phyloP scores from a whole-genome alignment of 345 rosid species.

The Citrus hindsii region DNA sequence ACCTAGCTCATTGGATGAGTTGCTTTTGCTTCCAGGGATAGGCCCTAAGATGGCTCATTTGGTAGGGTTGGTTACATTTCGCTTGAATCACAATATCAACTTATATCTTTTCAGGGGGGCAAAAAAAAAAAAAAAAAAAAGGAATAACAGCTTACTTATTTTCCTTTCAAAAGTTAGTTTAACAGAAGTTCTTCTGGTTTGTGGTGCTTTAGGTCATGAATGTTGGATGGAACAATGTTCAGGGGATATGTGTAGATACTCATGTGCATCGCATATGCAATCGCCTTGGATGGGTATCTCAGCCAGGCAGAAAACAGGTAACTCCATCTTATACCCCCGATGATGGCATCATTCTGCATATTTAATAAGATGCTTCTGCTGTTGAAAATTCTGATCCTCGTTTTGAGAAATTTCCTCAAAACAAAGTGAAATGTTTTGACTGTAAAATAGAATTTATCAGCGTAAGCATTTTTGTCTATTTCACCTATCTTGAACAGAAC shows the following conservation, averaged over 20 bases:
- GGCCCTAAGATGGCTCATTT: slow-evolving; percentile 83
- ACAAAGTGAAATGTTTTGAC: not conserved
- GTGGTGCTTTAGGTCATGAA: slow-evolving; percentile 71
- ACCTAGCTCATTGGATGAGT: slow-evolving; percentile 80
- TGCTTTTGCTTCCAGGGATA: slow-evolving; percentile 88
- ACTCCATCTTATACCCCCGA: not conserved
- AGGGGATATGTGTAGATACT: slow-evolving; percentile 94
- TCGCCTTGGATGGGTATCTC: slow-evolving; percentile 92
- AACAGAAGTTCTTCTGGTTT: not conserved
- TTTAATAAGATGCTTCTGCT: not conserved
- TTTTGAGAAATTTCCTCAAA: not conserved
- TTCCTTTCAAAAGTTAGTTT: not conserved
- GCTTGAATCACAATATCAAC: not conserved
- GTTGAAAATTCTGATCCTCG: not conserved
- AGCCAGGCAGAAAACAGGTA: slow-evolving; percentile 65
- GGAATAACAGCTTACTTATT: no score
- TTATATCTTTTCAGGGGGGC: not conserved
- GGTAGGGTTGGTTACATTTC: slow-evolving; percentile 23
- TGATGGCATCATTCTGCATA: not conserved
- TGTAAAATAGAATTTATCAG: not conserved
- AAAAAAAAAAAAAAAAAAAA: no score
- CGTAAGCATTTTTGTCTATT: not conserved
- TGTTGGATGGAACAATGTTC: slow-evolving; percentile 81
- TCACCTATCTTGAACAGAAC: not conserved
- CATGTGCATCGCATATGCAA: slow-evolving; percentile 94